These are phyloP conservation scores for Fusarium sp. DNA, from an alignment of 2,329 filamentous ascomycete species.

Conservation along the genomic window DNA sequence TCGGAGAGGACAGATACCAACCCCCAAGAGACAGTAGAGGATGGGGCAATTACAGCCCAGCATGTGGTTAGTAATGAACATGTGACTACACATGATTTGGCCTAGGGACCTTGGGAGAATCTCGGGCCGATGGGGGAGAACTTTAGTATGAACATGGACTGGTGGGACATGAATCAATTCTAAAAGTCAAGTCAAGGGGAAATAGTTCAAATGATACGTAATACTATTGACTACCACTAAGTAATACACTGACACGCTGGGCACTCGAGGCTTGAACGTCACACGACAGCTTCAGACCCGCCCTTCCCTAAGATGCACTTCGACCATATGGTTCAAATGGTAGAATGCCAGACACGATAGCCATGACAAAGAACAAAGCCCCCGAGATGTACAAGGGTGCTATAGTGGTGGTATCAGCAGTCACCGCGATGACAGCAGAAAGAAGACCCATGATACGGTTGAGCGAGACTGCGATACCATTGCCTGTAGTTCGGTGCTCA, in stretches of 20 bases:
- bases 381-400: conserved; percentile 74
- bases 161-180: conserved; percentile 27
- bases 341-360: conserved; percentile 62
- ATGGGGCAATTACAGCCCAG: background rate
- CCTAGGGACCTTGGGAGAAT: conserved; percentile 32
- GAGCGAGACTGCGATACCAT: conserved; percentile 51
- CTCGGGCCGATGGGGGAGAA: conserved; percentile 1
- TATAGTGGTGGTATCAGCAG: conserved; percentile 64
- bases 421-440: conserved; percentile 47
- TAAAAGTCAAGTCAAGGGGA: background rate
- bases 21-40: background rate
- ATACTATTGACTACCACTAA: too few relatives aligned
- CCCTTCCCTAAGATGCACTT: background rate
- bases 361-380: conserved; percentile 68
- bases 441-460: conserved; percentile 21
- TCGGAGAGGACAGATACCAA: background rate
- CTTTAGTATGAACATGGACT: conserved; percentile 7
- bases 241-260: background rate
- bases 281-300: accelerated
- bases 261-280: accelerated
- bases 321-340: conserved; percentile 70
- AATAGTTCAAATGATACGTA: accelerated
- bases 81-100: background rate
- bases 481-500: conserved; percentile 69
- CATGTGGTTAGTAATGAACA: background rate